Evolutionary conservation across 169 alveolate genomes (phyloP).

Genomic region (Babesia bovis): DNA sequence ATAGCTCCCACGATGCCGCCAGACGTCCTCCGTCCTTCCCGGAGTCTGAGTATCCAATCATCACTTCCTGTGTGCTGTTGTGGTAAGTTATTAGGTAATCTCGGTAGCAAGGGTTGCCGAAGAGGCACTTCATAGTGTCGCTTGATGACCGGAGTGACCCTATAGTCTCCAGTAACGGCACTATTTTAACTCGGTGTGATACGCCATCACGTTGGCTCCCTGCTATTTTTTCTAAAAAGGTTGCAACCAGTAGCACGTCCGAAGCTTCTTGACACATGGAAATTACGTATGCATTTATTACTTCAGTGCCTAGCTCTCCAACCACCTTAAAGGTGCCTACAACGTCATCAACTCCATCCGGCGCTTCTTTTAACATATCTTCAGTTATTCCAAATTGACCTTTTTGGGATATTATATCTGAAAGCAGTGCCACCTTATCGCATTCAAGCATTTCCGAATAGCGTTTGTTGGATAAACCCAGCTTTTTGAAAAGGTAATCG

Average conservation of each 20-base stretch:
- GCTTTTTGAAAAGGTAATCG: slow-evolving; percentile 66
- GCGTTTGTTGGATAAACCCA: slow-evolving; percentile 53
- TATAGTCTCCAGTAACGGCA: slow-evolving; percentile 82
- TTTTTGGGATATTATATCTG: slow-evolving; percentile 46
- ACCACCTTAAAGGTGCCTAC: slow-evolving; percentile 73
- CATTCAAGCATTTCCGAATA: slow-evolving; percentile 73
- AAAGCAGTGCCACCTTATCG: slow-evolving; percentile 62
- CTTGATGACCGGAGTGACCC: slow-evolving; percentile 76
- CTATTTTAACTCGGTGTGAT: slow-evolving; percentile 70
- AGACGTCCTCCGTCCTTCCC: slow-evolving; percentile 85
- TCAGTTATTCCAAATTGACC: slow-evolving; percentile 52
- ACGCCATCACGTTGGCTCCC: slow-evolving; percentile 12
- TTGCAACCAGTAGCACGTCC: slow-evolving; percentile 78
- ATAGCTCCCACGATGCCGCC: slow-evolving; percentile 84
- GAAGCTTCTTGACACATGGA: slow-evolving; percentile 83
- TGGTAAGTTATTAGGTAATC: slow-evolving; percentile 68
- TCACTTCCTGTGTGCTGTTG: slow-evolving; percentile 76
- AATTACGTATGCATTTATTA: slow-evolving; percentile 79
- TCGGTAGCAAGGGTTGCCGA: slow-evolving; percentile 76
- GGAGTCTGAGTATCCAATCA: slow-evolving; percentile 86
- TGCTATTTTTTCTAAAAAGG: slow-evolving; percentile 48
- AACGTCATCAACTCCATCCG: slow-evolving; percentile 68
- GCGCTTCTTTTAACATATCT: slow-evolving; percentile 6
- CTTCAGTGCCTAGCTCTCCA: slow-evolving; percentile 77
- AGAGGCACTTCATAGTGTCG: slow-evolving; percentile 70